Evolutionary conservation across 345 rosid genomes (phyloP).

Genomic region (Zanthoxylum bungeanum): DNA sequence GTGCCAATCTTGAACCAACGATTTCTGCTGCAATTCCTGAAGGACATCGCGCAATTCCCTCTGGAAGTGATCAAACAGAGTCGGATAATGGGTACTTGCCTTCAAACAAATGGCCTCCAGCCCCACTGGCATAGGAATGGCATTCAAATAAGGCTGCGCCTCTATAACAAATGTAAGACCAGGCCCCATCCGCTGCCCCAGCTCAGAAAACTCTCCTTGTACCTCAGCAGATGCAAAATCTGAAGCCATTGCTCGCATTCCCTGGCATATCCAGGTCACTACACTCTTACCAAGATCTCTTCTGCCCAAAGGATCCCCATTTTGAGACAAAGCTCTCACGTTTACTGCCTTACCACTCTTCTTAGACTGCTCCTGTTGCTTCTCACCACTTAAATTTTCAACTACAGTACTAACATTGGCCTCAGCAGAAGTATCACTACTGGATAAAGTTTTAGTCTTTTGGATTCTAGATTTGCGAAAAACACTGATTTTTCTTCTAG

Average conservation of each 20-base stretch:
- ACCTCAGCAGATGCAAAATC: conserved; percentile 77
- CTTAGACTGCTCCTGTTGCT: conserved; percentile 9
- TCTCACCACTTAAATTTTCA: conserved; percentile 7
- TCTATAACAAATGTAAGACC: conserved; percentile 89
- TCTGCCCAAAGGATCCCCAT: conserved; percentile 83
- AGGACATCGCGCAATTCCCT: conserved; percentile 82
- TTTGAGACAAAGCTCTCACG: conserved; percentile 46
- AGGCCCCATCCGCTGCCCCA: conserved; percentile 67
- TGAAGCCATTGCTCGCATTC: conserved; percentile 78
- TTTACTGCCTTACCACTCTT: conserved; percentile 22
- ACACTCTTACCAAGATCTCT: conserved; percentile 76
- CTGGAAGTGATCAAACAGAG: conserved; percentile 92
- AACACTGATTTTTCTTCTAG: conserved; percentile 26
- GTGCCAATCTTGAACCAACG: conserved; percentile 60
- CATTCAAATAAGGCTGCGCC: conserved; percentile 81
- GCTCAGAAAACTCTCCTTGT: conserved; percentile 73
- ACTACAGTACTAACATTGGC: conserved; percentile 11
- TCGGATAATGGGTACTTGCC: conserved; percentile 85
- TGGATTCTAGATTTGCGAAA: conserved; percentile 20
- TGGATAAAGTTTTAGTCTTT: conserved; percentile 14
- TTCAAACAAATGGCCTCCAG: conserved; percentile 79
- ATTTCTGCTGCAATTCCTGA: conserved; percentile 52
- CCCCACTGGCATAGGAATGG: conserved; percentile 82
- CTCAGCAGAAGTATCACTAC: background rate
- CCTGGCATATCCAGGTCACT: conserved; percentile 77